Conservation (phyloP, 1,284 basidiomycete species). For the Tilletia horrida region DNA sequence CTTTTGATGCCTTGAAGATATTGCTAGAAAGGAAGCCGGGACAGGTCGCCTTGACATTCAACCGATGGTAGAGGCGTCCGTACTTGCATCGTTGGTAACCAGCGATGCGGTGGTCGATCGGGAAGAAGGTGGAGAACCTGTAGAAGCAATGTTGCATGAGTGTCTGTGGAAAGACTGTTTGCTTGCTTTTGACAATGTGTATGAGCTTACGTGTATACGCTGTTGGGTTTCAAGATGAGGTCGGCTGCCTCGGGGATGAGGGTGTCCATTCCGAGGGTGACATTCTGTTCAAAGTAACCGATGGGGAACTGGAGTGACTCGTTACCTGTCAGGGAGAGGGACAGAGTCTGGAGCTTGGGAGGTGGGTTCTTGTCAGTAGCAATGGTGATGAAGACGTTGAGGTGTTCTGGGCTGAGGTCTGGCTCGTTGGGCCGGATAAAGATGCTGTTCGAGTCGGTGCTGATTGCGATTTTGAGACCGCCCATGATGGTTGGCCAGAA, state of each 20-base stretch:
- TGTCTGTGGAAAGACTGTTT: too few species aligned
- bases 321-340: conserved; percentile 30
- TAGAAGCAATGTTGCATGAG: too few species aligned
- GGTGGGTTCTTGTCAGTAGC: conserved; percentile 31
- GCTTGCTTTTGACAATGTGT: too few species aligned
- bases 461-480: conserved; percentile 2
- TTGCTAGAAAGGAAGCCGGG: conserved; percentile 26
- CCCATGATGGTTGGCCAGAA: background rate
- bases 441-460: conserved; percentile 12
- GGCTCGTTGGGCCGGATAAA: conserved; percentile 17
- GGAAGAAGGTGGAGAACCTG: conserved; percentile 19
- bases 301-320: conserved; percentile 35
- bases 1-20: background rate
- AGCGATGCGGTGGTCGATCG: conserved; percentile 34
- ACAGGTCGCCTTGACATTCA: conserved; percentile 36
- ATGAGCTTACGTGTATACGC: conserved; percentile 29
- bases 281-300: conserved; percentile 38
- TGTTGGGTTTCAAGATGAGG: conserved; percentile 31
- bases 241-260: conserved; percentile 31
- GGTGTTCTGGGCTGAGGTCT: conserved; percentile 15
- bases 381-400: conserved; percentile 38
- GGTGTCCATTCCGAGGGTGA: conserved; percentile 34
- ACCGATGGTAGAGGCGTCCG: conserved; percentile 33
- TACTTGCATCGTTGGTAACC: conserved; percentile 38
- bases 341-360: conserved; percentile 28